Evolutionary conservation across 2,329 filamentous ascomycete genomes (phyloP).

Genomic region (Penicillium olsonii): DNA sequence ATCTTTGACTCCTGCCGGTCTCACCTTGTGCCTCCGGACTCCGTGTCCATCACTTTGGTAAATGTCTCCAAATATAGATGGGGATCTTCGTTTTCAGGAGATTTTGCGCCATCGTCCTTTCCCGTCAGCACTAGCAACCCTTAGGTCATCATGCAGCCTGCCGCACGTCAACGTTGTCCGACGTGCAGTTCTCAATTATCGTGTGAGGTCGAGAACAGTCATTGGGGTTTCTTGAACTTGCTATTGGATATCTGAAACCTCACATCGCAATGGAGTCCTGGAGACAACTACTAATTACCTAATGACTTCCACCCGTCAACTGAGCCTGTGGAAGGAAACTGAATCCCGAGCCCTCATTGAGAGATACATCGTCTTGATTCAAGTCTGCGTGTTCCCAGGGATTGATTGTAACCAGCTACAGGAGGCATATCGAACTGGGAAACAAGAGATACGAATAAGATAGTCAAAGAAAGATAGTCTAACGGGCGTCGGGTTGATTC

Average conservation of each 20-base stretch:
- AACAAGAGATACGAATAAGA: slow-evolving; percentile 8
- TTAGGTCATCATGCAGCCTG: no score
- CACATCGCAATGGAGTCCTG: neutral
- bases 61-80: no score
- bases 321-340: neutral
- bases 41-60: no score
- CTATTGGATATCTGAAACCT: neutral
- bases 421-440: slow-evolving; percentile 3
- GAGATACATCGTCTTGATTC: no score
- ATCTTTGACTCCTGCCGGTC: neutral
- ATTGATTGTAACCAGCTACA: neutral
- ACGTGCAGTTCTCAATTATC: no score
- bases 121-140: no score
- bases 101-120: no score
- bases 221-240: no score
- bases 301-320: neutral
- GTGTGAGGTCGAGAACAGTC: no score
- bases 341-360: neutral
- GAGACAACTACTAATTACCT: neutral
- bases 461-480: slow-evolving; percentile 7
- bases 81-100: no score
- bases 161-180: no score
- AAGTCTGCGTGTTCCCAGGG: neutral
- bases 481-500: slow-evolving; percentile 4
- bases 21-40: neutral